Evolutionary conservation across 352 stramenopile genomes (phyloP).

Genomic region (Aphanomyces stellatus): DNA sequence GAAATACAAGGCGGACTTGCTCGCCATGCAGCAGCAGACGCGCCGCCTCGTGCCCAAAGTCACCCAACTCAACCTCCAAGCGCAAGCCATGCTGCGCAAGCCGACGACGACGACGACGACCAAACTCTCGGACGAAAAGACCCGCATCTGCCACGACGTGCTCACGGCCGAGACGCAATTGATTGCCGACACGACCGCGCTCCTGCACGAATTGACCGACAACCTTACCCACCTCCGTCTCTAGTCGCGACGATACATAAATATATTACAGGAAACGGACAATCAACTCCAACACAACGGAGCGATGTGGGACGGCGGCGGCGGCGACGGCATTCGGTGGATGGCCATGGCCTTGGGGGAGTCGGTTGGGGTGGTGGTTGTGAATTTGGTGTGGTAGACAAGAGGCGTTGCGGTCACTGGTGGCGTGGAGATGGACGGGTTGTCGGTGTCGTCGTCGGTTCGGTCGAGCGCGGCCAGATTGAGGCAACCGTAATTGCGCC

Average conservation of each 20-base stretch:
- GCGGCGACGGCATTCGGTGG: too few species aligned
- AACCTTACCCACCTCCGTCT: constrained; percentile 39
- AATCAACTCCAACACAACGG: too few species aligned
- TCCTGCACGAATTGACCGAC: constrained; percentile 53
- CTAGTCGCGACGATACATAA: background rate
- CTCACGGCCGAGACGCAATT: constrained; percentile 70
- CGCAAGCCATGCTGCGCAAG: constrained; percentile 42
- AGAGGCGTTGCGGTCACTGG: too few species aligned
- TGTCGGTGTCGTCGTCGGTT: too few species aligned
- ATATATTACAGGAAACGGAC: too few species aligned
- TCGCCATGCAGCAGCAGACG: constrained; percentile 47
- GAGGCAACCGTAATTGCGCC: too few species aligned
- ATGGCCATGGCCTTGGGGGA: too few species aligned
- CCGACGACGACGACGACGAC: constrained; percentile 8
- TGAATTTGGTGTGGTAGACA: too few species aligned
- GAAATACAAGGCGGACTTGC: constrained; percentile 63
- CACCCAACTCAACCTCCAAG: constrained; percentile 56
- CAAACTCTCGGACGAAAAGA: constrained; percentile 55
- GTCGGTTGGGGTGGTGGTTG: too few species aligned
- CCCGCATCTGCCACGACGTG: constrained; percentile 77
- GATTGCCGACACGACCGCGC: constrained; percentile 64
- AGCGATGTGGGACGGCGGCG: too few species aligned
- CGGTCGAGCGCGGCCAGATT: too few species aligned
- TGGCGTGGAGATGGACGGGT: too few species aligned
- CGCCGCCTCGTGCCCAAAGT: constrained; percentile 64